Evolutionary conservation across 169 alveolate genomes (phyloP).

Genomic region (Perkinsus chesapeaki): DNA sequence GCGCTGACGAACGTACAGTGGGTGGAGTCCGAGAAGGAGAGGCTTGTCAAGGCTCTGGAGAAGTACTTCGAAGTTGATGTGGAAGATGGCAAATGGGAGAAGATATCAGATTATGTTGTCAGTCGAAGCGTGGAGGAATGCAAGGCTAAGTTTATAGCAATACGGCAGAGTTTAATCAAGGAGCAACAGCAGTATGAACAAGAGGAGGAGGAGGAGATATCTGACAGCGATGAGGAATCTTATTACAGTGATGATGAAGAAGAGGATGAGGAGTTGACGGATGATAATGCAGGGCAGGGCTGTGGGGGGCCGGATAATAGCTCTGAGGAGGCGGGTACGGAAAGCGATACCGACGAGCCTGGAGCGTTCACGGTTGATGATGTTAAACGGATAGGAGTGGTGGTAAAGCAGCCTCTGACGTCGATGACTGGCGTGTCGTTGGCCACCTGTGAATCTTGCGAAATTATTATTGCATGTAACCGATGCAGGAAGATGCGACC

Average conservation of each 20-base stretch:
- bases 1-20: background rate
- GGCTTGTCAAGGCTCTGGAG: constrained; percentile 37
- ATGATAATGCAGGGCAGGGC: background rate
- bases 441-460: constrained; percentile 28
- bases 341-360: background rate
- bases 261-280: background rate
- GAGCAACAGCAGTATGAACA: background rate
- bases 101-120: constrained; percentile 22
- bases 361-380: background rate
- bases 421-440: background rate
- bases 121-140: constrained; percentile 31
- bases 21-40: background rate
- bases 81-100: constrained; percentile 26
- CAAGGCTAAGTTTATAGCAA: constrained; percentile 14
- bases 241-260: background rate
- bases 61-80: constrained; percentile 23
- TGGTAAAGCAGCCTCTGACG: background rate
- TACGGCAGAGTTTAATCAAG: constrained; percentile 15
- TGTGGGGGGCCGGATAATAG: background rate
- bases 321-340: background rate
- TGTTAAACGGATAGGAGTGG: background rate
- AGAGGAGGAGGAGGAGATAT: background rate
- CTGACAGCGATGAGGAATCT: background rate
- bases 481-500: background rate
- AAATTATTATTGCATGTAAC: constrained; percentile 5